These are phyloP conservation scores for Calonectria hawksworthii DNA, from an alignment of 2,329 filamentous ascomycete species.

Conservation along the genomic window DNA sequence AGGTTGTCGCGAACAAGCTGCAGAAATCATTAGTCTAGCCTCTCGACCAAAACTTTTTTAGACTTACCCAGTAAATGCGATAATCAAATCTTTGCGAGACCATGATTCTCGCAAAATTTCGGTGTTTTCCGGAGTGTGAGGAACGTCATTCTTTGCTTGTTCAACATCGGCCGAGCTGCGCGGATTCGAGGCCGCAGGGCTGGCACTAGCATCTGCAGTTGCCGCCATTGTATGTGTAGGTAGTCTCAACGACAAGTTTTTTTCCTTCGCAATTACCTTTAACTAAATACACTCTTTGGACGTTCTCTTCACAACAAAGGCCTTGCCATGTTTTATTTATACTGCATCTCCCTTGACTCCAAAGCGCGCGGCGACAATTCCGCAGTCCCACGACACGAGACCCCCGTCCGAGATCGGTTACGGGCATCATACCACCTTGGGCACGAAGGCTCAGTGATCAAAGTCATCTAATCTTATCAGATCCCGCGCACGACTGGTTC, in stretches of 20 bases:
- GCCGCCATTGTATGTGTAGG: constrained; percentile 22
- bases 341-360: background rate
- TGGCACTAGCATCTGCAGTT: constrained; percentile 11
- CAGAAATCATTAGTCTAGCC: background rate
- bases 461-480: constrained; percentile 45
- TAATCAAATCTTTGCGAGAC: constrained; percentile 41
- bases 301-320: background rate
- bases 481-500: constrained; percentile 28
- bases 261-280: background rate
- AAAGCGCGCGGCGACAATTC: constrained; percentile 26
- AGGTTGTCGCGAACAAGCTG: constrained; percentile 49
- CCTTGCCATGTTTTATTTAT: background rate
- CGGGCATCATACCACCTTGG: constrained; percentile 24
- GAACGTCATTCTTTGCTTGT: constrained; percentile 7
- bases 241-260: background rate
- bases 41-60: background rate
- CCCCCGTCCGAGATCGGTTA: constrained; percentile 23
- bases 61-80: constrained; percentile 42
- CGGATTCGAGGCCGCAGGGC: constrained; percentile 20
- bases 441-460: background rate
- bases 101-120: constrained; percentile 43
- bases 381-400: constrained; percentile 22
- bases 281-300: background rate
- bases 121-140: constrained; percentile 20
- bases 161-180: constrained; percentile 35